Base-by-base conservation (phyloP, 768 basidiomycete genomes). In the Lyophyllum atratum region DNA sequence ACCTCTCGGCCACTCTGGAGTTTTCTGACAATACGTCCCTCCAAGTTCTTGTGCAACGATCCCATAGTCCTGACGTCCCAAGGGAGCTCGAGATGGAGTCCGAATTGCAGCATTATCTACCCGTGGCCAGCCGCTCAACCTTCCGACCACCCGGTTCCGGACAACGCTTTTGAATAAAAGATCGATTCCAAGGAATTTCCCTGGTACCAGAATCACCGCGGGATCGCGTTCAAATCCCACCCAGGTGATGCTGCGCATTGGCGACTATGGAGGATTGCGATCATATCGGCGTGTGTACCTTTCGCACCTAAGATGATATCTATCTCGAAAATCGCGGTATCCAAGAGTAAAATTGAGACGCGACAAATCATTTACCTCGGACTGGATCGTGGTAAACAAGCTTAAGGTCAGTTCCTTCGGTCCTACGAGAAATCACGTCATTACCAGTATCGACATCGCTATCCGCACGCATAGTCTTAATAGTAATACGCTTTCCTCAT, bases 201-300 rank as follows among this genome's bases (percentile, higher is more conserved):
- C 28, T 81, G 80, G 80, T 75, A 78, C 64, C 79, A 82, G 64
- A 69, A 72, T 25, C 80, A 82, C 63, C 69, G 74, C 24, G 79
- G 61, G 22, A 70, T 87, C 21, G 85, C 82, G 21, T 71, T 87
- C 70, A 85, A 84, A 60, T 85, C 85, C 57, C 53, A 19, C 55
- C 65, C 21, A 64, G 70, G 10, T 88, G 85, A 85, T 83, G 85
- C 56, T 86, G 84, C 68, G 77, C 87, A 33, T 87, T 83, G 84
- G 85, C 84, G n/a, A 78, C 76, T 25, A 74, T 85, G 57, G 73
- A 77, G 22, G 85, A 86, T 59, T 74, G 79, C 56, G 79, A 84
- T 64, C 66, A 71, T 28, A 49, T 60, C 14, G 76, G 76, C 29
- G 67, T 55, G 29, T 83, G 80, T 62, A 64, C 78, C 28, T 86